Base-by-base conservation (phyloP, 352 stramenopile genomes). In the Phytophthora quininea region DNA sequence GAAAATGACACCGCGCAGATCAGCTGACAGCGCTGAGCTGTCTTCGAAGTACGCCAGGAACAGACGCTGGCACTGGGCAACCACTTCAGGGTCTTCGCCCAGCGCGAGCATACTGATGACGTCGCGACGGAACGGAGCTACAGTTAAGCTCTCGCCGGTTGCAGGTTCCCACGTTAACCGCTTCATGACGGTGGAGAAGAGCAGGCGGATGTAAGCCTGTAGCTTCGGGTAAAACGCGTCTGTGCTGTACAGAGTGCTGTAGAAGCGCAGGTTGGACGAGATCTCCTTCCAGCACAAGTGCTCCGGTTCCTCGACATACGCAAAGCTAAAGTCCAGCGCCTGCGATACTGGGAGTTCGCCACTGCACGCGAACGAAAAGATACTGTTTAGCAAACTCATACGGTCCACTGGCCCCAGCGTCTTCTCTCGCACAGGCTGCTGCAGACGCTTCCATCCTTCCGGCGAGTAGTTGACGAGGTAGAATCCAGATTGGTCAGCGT, bases 401-500 rank as follows among this genome's bases (percentile, higher is more conserved):
- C 97, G 90, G 76, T 99, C 97, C 3, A 93, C 78, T 8, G 90
- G 65, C 27, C 67, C 73, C 40, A 99, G 68, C 9, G 60, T 58
- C 32, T 82, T 71, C 27, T 90, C 78, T 2, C 66, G 56, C 52
- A 93, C 85, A 3, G 80, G 73, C 79, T 77, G 71, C 53, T 88
- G 76, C 14, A 98, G 81, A n/a, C 79, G 77, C 14, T 82, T 73
- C 76, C 97, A 95, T 71, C 96, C 96, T 55, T 86, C 74, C 2
- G 81, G 63, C 0, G 89, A 91, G 71, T 98, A 98, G 51, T 97
- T 95, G 19, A 99, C 96, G 29, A 98, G 82, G 82, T 98, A 98
- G 45, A 98, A 97, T 1, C 97, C 95, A 60, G 98, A 89, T 69
- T 99, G 97, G 51, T 91, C 86, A 7, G 93, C 88, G 79, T 99